Evolutionary conservation across 108 stramenopile genomes (phyloP).

Genomic region (Skeletonema potamos): DNA sequence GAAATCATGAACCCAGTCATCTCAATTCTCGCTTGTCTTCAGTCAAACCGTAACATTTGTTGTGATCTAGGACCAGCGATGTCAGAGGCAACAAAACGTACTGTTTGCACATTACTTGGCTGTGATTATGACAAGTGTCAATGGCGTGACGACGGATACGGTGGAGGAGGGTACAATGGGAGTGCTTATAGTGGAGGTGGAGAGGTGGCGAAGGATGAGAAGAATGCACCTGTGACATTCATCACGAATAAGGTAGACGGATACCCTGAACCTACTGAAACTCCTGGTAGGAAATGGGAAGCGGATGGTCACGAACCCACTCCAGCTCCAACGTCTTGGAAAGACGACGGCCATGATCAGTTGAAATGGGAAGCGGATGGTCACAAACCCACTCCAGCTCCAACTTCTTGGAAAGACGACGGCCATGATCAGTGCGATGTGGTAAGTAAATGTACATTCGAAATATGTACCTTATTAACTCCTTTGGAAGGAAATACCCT

Average conservation of each 20-base stretch:
- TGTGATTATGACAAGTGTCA: conserved; percentile 1
- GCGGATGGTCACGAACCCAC: background rate
- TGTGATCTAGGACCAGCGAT: background rate
- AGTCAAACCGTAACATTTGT: background rate
- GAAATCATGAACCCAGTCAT: background rate
- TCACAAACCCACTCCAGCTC: background rate
- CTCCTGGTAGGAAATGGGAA: too few species aligned
- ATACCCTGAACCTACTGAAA: background rate
- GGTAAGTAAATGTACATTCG: background rate
- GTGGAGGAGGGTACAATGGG: background rate
- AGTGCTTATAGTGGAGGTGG: background rate
- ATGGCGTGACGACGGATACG: background rate
- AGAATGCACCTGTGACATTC: background rate
- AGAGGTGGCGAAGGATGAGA: background rate
- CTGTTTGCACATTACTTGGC: background rate
- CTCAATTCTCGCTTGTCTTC: background rate
- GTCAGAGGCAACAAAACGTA: background rate
- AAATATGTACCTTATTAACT: background rate
- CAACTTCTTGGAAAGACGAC: background rate
- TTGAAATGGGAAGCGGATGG: background rate
- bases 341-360: background rate
- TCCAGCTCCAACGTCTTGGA: background rate
- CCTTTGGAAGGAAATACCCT: background rate
- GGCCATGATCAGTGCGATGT: background rate
- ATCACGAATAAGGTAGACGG: background rate